Conservation (phyloP, 2,329 filamentous ascomycete genomes). For the Fusarium sp. region DNA sequence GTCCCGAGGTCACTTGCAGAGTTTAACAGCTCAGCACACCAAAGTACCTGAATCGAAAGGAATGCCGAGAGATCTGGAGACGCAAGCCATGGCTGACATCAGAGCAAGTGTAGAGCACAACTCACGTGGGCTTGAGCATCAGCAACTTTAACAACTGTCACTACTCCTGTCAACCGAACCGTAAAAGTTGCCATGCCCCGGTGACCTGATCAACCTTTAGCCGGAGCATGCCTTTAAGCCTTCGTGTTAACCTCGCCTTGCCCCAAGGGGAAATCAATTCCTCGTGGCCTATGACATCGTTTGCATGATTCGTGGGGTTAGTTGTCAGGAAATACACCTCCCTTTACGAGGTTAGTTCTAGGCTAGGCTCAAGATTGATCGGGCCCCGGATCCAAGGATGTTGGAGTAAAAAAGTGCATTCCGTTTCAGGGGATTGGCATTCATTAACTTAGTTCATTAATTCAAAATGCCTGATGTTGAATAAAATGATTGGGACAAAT, state of each 20-base stretch:
- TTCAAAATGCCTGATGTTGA: slow-evolving; percentile 3
- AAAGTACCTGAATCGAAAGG: slow-evolving; percentile 32
- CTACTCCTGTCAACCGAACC: slow-evolving; percentile 1
- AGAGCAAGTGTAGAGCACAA: slow-evolving; percentile 4
- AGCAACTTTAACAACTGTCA: slow-evolving; percentile 5
- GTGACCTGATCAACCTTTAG: slow-evolving; percentile 36
- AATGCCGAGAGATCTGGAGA: slow-evolving; percentile 37
- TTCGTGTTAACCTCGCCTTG: slow-evolving; percentile 3
- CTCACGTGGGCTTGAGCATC: slow-evolving; percentile 23
- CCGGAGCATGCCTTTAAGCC: slow-evolving; percentile 21
- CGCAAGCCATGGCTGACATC: slow-evolving; percentile 29
- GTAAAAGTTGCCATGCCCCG: slow-evolving; percentile 12
- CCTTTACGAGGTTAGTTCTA: neutral
- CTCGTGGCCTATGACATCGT: slow-evolving; percentile 35
- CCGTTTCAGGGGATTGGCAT: neutral
- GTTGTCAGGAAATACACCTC: neutral
- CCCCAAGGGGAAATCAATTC: slow-evolving; percentile 14
- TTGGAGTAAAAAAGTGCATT: slow-evolving; percentile 7
- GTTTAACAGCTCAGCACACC: slow-evolving; percentile 4
- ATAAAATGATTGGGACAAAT: slow-evolving; percentile 1
- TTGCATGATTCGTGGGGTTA: slow-evolving; percentile 28
- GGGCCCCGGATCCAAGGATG: neutral
- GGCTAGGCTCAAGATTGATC: slow-evolving; percentile 3
- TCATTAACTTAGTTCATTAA: neutral
- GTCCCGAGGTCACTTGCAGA: slow-evolving; percentile 20